These are phyloP conservation scores for Russula sp. DNA, from an alignment of 768 basidiomycete genomes.

Conservation along the genomic window DNA sequence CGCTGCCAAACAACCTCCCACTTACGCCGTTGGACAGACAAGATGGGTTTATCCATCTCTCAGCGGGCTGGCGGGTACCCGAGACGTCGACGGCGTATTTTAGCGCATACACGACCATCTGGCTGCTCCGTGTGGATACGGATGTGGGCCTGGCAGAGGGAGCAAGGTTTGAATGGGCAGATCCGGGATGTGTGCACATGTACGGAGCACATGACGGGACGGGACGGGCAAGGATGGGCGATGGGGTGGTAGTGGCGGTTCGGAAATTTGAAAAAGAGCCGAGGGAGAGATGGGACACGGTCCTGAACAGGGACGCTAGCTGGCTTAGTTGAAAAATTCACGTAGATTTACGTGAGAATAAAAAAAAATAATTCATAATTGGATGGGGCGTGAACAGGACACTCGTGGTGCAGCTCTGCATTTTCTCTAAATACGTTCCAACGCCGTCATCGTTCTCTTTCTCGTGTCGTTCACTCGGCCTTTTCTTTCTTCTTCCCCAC, in stretches of 20 bases:
- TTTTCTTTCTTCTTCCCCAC: constrained; percentile 24
- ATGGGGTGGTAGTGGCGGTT: constrained; percentile 7
- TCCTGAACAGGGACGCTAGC: background rate
- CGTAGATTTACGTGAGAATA: background rate
- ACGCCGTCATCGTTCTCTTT: constrained; percentile 5
- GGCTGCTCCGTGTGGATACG: constrained; percentile 26
- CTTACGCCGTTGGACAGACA: constrained; percentile 27
- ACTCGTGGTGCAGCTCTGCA: background rate
- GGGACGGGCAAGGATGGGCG: constrained; percentile 12
- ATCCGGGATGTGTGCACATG: constrained; percentile 21
- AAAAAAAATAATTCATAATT: background rate
- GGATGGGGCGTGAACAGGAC: background rate
- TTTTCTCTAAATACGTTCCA: constrained; percentile 3
- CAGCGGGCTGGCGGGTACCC: constrained; percentile 33
- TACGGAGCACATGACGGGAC: constrained; percentile 2
- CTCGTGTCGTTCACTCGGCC: constrained; percentile 21
- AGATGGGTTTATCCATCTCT: constrained; percentile 44
- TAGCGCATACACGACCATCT: constrained; percentile 23
- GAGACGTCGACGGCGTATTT: constrained; percentile 37
- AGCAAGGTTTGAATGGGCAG: constrained; percentile 27
- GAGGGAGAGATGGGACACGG: background rate
- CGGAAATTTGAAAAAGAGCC: background rate
- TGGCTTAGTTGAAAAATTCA: background rate
- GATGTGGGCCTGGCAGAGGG: constrained; percentile 20
- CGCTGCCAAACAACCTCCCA: constrained; percentile 15